Evolutionary conservation across 208 protist species (phyloP).

Genomic region (Trypanosoma cruzi): DNA sequence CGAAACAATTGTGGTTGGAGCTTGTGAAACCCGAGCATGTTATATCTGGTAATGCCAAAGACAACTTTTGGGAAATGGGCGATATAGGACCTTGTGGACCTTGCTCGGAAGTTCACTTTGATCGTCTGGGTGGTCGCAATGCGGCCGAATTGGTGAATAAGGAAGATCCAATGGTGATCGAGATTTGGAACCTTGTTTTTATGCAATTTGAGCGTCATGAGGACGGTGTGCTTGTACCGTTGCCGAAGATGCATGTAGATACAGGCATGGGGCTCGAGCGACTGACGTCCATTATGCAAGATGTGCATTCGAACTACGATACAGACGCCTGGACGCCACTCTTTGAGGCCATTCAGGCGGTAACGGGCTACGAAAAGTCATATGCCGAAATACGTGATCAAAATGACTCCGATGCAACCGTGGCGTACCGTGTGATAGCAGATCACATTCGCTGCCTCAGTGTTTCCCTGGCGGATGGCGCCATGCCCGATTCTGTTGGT

Average conservation of each 20-base stretch:
- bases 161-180: conserved; percentile 98
- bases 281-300: conserved; percentile 97
- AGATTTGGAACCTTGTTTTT: conserved; percentile 99
- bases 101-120: conserved; percentile 99
- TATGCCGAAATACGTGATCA: conserved; percentile 91
- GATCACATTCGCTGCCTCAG: conserved; percentile 99
- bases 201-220: conserved; percentile 98
- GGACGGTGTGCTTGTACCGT: conserved; percentile 79
- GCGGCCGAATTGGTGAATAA: conserved; percentile 97
- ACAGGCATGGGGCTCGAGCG: conserved; percentile 99
- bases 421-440: conserved; percentile 98
- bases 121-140: conserved; percentile 97
- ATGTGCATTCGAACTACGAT: conserved; percentile 98
- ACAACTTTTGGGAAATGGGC: conserved; percentile 99
- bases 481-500: conserved; percentile 93
- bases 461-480: conserved; percentile 97
- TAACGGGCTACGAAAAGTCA: conserved; percentile 84
- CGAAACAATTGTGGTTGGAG: conserved; percentile 93
- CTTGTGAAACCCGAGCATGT: conserved; percentile 92
- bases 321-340: conserved; percentile 98
- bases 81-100: conserved; percentile 98
- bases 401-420: conserved; percentile 86
- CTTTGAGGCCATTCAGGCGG: conserved; percentile 96
- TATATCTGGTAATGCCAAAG: conserved; percentile 94
- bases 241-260: conserved; percentile 96